phyloP scores from a whole-genome alignment of 2,329 filamentous ascomycete genomes.

The Nigrospora sphaerica region DNA sequence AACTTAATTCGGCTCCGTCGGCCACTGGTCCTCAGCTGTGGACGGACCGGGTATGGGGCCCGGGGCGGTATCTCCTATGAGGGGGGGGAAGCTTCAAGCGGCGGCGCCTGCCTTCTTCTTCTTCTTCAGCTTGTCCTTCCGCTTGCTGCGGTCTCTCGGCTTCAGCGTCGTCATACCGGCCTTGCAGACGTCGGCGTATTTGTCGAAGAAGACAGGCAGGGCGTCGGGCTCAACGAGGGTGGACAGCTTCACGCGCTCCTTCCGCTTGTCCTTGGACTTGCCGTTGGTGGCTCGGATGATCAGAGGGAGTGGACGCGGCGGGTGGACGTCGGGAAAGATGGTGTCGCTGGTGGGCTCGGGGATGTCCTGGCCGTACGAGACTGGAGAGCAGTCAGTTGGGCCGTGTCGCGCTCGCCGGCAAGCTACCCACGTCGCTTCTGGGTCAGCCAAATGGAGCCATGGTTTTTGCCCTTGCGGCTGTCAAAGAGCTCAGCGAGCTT shows the following conservation, averaged over 20 bases:
- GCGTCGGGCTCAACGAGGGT: constrained; percentile 74
- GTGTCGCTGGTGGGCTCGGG: constrained; percentile 35
- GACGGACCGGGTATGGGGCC: too few species aligned
- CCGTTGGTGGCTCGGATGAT: constrained; percentile 82
- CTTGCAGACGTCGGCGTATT: constrained; percentile 90
- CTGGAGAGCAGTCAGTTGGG: constrained; percentile 18
- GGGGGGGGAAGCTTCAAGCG: constrained; percentile 15
- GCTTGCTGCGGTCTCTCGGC: constrained; percentile 86
- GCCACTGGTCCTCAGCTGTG: too few species aligned
- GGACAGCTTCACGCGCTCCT: constrained; percentile 65
- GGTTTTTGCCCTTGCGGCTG: constrained; percentile 57
- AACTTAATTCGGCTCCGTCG: too few species aligned
- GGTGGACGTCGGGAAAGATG: constrained; percentile 53
- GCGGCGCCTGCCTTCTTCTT: constrained; percentile 51
- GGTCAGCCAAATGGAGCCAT: constrained; percentile 66
- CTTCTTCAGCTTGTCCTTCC: constrained; percentile 71
- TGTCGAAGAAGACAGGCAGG: constrained; percentile 72
- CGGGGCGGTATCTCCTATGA: constrained; percentile 11
- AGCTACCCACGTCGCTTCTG: constrained; percentile 63
- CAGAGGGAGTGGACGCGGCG: constrained; percentile 57
- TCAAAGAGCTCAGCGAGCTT: constrained; percentile 63
- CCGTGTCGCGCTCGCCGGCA: background rate
- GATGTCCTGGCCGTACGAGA: constrained; percentile 33
- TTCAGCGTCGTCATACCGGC: constrained; percentile 81
- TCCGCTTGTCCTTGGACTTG: constrained; percentile 51